These are phyloP conservation scores for Penicillium waksmanii DNA, from an alignment of 495 filamentous ascomycete genomes.

Conservation along the genomic window DNA sequence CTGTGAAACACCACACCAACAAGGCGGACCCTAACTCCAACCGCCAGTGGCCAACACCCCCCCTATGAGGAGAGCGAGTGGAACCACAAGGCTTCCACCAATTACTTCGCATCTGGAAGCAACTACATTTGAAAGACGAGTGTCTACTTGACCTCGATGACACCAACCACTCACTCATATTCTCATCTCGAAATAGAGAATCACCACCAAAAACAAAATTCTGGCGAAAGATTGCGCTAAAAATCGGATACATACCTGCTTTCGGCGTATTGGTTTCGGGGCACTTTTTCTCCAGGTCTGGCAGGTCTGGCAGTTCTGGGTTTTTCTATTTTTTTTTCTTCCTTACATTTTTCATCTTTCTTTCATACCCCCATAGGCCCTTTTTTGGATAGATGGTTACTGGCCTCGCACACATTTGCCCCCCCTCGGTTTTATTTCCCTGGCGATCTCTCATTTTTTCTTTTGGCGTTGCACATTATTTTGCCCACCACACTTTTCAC, in stretches of 20 bases:
- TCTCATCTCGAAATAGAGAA: constrained; percentile 21
- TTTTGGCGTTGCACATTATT: constrained; percentile 33
- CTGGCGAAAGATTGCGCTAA: constrained; percentile 33
- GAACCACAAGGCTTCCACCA: constrained; percentile 72
- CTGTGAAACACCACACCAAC: constrained; percentile 60
- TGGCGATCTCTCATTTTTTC: constrained; percentile 35
- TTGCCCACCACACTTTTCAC: constrained; percentile 18
- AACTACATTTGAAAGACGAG: constrained; percentile 45
- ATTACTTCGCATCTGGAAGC: constrained; percentile 69
- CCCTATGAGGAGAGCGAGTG: constrained; percentile 90
- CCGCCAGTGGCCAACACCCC: constrained; percentile 90
- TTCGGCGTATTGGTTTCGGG: constrained; percentile 45
- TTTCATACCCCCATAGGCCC: constrained; percentile 50
- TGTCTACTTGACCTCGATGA: constrained; percentile 15
- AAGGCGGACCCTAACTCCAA: constrained; percentile 60
- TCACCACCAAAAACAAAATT: constrained; percentile 23
- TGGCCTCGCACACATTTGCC: constrained; percentile 40
- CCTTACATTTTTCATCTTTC: constrained; percentile 23
- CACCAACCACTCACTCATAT: constrained; percentile 20
- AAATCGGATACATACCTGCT: constrained; percentile 31
- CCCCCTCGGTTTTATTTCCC: constrained; percentile 10
- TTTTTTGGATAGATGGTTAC: constrained; percentile 42
- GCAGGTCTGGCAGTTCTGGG: constrained; percentile 32
- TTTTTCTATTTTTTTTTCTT: constrained; percentile 22
- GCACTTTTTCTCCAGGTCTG: constrained; percentile 34